These are phyloP conservation scores for Venturia carpophila DNA, from an alignment of 2,329 filamentous ascomycete genomes.

Conservation along the genomic window DNA sequence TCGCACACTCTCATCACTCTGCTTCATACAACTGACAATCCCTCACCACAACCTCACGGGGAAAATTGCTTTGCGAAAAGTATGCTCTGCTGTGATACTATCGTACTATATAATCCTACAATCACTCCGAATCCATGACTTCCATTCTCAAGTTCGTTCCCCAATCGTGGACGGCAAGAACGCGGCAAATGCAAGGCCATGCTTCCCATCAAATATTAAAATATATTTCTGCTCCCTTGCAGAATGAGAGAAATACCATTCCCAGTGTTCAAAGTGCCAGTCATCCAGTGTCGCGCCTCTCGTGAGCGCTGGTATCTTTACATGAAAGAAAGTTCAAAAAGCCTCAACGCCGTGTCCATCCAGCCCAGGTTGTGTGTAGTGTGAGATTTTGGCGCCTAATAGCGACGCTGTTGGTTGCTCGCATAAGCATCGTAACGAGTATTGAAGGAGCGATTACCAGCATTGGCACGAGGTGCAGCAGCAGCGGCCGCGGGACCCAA, in stretches of 20 bases:
- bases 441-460: background rate
- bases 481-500: conserved; percentile 85
- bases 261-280: background rate
- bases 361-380: background rate
- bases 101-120: background rate
- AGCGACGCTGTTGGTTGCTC: conserved; percentile 5
- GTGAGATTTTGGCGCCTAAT: background rate
- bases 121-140: background rate
- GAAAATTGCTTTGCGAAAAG: no score
- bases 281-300: background rate
- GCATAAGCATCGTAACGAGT: conserved; percentile 7
- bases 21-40: no score
- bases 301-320: background rate
- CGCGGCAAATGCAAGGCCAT: background rate
- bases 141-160: no score
- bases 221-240: background rate
- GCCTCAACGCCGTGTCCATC: background rate
- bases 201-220: background rate
- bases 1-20: no score
- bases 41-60: no score
- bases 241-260: background rate
- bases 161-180: no score
- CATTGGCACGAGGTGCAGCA: conserved; percentile 66
- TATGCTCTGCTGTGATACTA: background rate
- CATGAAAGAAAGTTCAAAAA: background rate